Evolutionary conservation across 106 monocot species (phyloP).

Genomic region (Apostasia ramifera): DNA sequence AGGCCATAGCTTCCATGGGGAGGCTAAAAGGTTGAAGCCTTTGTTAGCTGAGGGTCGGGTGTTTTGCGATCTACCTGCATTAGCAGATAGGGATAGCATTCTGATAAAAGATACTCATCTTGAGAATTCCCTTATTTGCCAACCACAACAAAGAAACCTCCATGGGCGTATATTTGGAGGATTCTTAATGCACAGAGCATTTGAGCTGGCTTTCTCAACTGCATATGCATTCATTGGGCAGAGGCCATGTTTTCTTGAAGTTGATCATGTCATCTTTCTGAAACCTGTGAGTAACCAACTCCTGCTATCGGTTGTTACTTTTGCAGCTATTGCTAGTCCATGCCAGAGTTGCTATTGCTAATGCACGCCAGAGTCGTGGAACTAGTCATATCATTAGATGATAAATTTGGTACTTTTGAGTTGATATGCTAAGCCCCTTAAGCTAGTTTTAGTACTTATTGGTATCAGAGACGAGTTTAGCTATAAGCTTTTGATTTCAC

Average conservation of each 20-base stretch:
- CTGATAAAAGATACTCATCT: conserved; percentile 71
- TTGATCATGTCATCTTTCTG: conserved; percentile 96
- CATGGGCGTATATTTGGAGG: conserved; percentile 98
- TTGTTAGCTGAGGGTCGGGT: conserved; percentile 79
- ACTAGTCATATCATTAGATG: not conserved
- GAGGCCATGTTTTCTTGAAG: conserved; percentile 84
- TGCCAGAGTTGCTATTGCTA: too few relatives aligned
- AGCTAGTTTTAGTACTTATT: too few relatives aligned
- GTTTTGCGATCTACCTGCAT: conserved; percentile 91
- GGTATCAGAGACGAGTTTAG: too few relatives aligned
- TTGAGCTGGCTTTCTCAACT: conserved; percentile 92
- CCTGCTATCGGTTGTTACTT: not conserved
- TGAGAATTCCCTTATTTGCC: conserved; percentile 91
- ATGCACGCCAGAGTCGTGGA: too few relatives aligned
- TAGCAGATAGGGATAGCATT: conserved; percentile 89
- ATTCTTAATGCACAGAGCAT: conserved; percentile 90
- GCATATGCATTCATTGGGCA: conserved; percentile 93
- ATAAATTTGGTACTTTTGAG: not conserved
- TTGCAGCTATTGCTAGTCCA: not conserved
- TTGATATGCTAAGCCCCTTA: too few relatives aligned
- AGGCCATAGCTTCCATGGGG: conserved; percentile 37
- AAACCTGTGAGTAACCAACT: conserved; percentile 67
- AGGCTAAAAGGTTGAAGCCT: conserved; percentile 41
- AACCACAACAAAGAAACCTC: conserved; percentile 94
- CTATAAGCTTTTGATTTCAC: too few relatives aligned